Base-by-base conservation (phyloP, 768 basidiomycete species). In the Coprinopsis sp. region DNA sequence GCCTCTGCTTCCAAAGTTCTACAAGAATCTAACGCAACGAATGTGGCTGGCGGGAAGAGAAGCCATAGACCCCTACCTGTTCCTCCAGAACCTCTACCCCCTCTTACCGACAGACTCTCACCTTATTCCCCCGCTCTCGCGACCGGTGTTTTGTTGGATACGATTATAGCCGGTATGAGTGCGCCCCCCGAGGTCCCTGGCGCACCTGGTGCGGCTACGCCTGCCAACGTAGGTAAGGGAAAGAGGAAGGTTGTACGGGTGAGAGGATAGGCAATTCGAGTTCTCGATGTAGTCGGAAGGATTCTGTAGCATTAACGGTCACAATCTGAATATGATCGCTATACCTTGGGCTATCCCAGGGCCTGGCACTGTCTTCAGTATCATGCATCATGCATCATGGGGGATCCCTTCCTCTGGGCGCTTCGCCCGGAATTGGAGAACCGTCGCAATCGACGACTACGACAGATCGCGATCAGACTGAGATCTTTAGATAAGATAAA, bases 141-240 rank as follows among this genome's bases (percentile, higher is more conserved):
- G 28, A 74, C 82, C 0, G 90, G 90, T 5, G 78, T 91, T 34
- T 74, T 93, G 27, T 72, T 95, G 28, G 86, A 91, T 30, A 80
- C 89, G 0, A 77, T 93, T 30, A 92, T 91, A 63, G 87, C 90
- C 0, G 91, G 90, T 1, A 82, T 92, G 79, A 88, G 75, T 2
- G 58, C 62, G 12, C 57, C 67, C 6, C 76, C 74, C 39, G 65
- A 68, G n/a, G 53, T 53, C 33, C 52, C 58, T 14, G 50, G 59
- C 23, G 31, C 56, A 29, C 58, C 58, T 5, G 58, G 62, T 18
- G 58, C 64, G 0, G 71, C 72, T 42, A 64, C 42, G 8, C 54
- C 63, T n/a, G 69, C 64, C 12, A 68, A 67, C 21, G 54, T 63
- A 51, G 74, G 79, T 60, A 89, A 89, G 60, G 87, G 87, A 27